Conservation (phyloP, 2,329 filamentous ascomycete genomes). For the Arthroderma sp. region DNA sequence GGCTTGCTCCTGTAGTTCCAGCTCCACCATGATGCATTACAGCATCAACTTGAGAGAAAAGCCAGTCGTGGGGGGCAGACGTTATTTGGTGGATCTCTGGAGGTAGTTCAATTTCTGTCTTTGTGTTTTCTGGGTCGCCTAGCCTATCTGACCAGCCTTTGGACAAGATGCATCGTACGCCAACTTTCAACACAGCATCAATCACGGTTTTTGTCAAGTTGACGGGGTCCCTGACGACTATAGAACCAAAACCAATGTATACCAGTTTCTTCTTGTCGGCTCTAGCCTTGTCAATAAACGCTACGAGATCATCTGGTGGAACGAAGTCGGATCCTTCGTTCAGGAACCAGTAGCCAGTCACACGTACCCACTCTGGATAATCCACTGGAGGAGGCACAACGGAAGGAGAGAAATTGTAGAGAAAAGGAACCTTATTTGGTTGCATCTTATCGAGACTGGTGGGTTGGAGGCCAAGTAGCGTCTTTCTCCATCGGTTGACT, state of each 20-base stretch:
- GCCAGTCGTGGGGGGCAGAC: conserved; percentile 88
- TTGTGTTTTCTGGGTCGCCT: conserved; percentile 45
- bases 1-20: conserved; percentile 84
- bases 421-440: conserved; percentile 91
- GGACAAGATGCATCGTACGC: conserved; percentile 85
- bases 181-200: conserved; percentile 78
- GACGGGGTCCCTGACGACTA: conserved; percentile 79
- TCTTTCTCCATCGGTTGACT: conserved; percentile 85
- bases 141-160: conserved; percentile 94
- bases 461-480: conserved; percentile 61
- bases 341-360: conserved; percentile 97
- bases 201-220: conserved; percentile 88
- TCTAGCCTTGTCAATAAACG: conserved; percentile 75
- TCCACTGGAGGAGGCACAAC: conserved; percentile 92
- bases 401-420: conserved; percentile 92
- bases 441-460: conserved; percentile 86
- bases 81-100: conserved; percentile 78
- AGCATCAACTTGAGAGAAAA: conserved; percentile 87
- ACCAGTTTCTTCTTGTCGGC: conserved; percentile 80
- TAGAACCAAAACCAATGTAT: conserved; percentile 93
- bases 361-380: conserved; percentile 93
- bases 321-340: conserved; percentile 61
- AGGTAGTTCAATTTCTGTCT: conserved; percentile 58
- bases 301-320: conserved; percentile 61
- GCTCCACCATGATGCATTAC: conserved; percentile 90